Percentiles rank a stretch among this genome's conserved stretches.
Evolutionary conservation across 345 rosid species (phyloP).

Genomic region (Cochlearia excelsa): DNA sequence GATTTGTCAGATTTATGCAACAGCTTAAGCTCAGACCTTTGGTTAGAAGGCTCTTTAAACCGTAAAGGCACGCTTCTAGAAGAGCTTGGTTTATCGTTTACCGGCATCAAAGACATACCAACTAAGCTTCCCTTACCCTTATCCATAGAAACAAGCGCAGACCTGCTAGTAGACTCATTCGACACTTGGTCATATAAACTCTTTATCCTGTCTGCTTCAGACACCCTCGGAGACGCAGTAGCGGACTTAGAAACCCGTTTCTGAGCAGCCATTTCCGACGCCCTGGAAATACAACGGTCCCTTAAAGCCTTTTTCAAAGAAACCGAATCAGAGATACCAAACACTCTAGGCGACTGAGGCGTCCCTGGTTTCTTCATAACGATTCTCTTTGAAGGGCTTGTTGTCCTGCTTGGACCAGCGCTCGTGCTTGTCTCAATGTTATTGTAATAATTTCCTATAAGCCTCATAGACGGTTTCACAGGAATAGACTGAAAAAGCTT

Average conservation of each 20-base stretch:
- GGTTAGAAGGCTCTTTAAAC: constrained; percentile 38
- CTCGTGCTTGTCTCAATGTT: constrained; percentile 39
- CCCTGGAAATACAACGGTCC: constrained; percentile 89
- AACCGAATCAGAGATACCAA: constrained; percentile 61
- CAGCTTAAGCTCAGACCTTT: constrained; percentile 39
- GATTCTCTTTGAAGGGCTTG: constrained; percentile 56
- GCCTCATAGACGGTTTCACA: constrained; percentile 54
- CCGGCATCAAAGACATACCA: constrained; percentile 50
- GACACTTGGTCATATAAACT: constrained; percentile 65
- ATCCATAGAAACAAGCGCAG: constrained; percentile 36
- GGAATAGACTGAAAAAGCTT: constrained; percentile 80
- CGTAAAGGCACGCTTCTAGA: constrained; percentile 38
- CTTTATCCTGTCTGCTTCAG: constrained; percentile 87
- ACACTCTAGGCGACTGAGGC: constrained; percentile 61
- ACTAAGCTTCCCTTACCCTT: constrained; percentile 50
- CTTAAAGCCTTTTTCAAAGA: constrained; percentile 91
- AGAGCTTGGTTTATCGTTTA: constrained; percentile 46
- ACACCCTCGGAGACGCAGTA: constrained; percentile 50
- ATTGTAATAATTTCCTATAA: constrained; percentile 44
- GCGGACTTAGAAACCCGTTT: constrained; percentile 62
- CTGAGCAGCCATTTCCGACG: constrained; percentile 96
- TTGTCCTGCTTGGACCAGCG: constrained; percentile 47
- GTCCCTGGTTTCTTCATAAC: constrained; percentile 66
- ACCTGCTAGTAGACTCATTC: constrained; percentile 46
- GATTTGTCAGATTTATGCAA: constrained; percentile 37